Conservation (phyloP, 1,284 basidiomycete species). For the Phlebopus sp. region DNA sequence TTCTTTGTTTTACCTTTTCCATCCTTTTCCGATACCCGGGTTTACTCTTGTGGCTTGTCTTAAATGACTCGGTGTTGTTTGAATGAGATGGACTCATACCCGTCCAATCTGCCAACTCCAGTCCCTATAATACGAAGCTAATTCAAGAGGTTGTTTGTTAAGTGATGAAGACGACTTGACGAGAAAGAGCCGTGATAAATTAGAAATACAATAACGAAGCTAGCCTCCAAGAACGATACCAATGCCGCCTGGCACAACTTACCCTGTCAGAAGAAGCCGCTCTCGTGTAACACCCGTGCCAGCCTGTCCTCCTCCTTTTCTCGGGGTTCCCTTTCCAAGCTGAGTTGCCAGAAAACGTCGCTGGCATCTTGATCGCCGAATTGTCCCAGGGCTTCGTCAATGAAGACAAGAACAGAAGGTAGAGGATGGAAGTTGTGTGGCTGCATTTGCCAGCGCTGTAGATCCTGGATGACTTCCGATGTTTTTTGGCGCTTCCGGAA, state of each 20-base stretch:
- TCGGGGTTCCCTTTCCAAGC: slow-evolving; percentile 69
- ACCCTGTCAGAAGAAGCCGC: slow-evolving; percentile 46
- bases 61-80: background rate
- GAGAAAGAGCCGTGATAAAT: no score
- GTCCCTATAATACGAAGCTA: background rate
- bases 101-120: background rate
- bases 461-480: slow-evolving; percentile 77
- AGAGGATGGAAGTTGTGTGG: slow-evolving; percentile 71
- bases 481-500: slow-evolving; percentile 76
- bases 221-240: no score
- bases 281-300: slow-evolving; percentile 59
- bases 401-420: slow-evolving; percentile 53
- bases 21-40: background rate
- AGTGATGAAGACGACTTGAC: no score
- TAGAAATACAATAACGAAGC: no score
- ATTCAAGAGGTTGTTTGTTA: no score
- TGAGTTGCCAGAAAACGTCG: slow-evolving; percentile 63
- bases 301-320: slow-evolving; percentile 74
- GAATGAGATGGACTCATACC: background rate
- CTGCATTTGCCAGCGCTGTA: slow-evolving; percentile 74
- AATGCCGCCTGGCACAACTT: no score
- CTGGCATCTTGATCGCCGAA: slow-evolving; percentile 43
- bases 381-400: slow-evolving; percentile 53
- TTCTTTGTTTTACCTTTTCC: background rate
- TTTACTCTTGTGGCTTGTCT: background rate